These are phyloP conservation scores for Pseudogymnoascus sp. DNA, from an alignment of 2,329 filamentous ascomycete species.

Conservation along the genomic window DNA sequence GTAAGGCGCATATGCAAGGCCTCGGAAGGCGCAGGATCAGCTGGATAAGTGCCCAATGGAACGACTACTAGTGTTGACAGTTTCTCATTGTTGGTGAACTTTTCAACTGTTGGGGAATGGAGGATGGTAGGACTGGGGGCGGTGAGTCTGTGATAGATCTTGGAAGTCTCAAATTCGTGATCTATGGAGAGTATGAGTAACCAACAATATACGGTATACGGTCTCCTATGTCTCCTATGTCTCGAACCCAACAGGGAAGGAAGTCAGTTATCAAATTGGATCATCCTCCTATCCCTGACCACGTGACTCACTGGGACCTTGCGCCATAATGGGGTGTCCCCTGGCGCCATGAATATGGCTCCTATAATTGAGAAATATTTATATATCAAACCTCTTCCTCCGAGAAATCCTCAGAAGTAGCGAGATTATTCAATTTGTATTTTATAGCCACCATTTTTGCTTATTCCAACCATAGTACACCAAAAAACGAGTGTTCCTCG, in stretches of 20 bases:
- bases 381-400: neutral
- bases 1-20: constrained; percentile 1
- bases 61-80: neutral
- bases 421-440: neutral
- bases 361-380: neutral
- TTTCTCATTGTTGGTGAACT: neutral
- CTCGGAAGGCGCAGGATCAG: constrained; percentile 1
- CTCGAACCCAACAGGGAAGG: neutral
- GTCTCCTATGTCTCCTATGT: neutral
- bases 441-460: neutral
- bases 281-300: neutral
- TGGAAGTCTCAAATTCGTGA: neutral
- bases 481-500: neutral
- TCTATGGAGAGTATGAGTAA: neutral
- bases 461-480: neutral
- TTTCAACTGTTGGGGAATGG: neutral
- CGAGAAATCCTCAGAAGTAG: neutral
- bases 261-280: constrained; percentile 4
- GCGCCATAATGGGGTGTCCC: neutral
- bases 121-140: neutral
- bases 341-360: neutral
- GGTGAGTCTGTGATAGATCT: constrained; percentile 1
- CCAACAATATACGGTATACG: neutral
- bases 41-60: neutral
- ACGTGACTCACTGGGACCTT: neutral